phyloP scores from a whole-genome alignment of 495 filamentous ascomycete genomes.

The Cryomyces minteri region DNA sequence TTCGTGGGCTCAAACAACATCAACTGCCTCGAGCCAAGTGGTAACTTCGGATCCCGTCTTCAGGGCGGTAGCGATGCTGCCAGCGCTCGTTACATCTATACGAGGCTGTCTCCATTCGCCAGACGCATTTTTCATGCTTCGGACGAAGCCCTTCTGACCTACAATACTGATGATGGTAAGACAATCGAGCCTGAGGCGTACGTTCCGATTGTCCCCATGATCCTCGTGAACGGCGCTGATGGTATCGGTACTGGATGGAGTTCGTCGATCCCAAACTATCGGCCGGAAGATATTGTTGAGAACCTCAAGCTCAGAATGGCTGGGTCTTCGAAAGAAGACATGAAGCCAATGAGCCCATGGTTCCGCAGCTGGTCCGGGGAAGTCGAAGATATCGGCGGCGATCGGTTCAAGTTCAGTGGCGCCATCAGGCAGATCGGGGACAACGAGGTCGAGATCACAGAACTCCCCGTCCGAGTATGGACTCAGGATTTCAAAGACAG shows the following conservation, averaged over 20 bases:
- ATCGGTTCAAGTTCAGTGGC: conserved; percentile 80
- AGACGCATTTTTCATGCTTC: conserved; percentile 59
- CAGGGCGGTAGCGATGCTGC: conserved; percentile 83
- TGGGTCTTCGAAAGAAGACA: conserved; percentile 36
- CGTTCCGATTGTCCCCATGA: conserved; percentile 73
- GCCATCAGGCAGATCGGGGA: conserved; percentile 50
- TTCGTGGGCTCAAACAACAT: conserved; percentile 97
- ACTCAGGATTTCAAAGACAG: conserved; percentile 96
- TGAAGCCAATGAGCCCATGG: conserved; percentile 81
- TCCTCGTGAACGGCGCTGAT: conserved; percentile 90
- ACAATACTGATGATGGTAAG: conserved; percentile 74
- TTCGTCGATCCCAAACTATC: conserved; percentile 89
- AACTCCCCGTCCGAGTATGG: conserved; percentile 89
- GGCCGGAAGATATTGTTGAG: conserved; percentile 75
- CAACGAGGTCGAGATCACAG: conserved; percentile 77
- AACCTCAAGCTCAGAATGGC: conserved; percentile 86
- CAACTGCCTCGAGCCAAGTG: conserved; percentile 88
- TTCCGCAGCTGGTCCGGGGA: conserved; percentile 85
- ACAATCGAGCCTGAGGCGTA: conserved; percentile 85
- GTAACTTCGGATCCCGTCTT: conserved; percentile 94
- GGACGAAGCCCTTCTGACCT: conserved; percentile 73
- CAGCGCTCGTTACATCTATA: conserved; percentile 97
- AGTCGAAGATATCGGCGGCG: conserved; percentile 45
- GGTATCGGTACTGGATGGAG: conserved; percentile 99
- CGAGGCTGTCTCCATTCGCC: conserved; percentile 83